phyloP scores from a whole-genome alignment of 257 asterid species.

The Gynochthodes officinalis region DNA sequence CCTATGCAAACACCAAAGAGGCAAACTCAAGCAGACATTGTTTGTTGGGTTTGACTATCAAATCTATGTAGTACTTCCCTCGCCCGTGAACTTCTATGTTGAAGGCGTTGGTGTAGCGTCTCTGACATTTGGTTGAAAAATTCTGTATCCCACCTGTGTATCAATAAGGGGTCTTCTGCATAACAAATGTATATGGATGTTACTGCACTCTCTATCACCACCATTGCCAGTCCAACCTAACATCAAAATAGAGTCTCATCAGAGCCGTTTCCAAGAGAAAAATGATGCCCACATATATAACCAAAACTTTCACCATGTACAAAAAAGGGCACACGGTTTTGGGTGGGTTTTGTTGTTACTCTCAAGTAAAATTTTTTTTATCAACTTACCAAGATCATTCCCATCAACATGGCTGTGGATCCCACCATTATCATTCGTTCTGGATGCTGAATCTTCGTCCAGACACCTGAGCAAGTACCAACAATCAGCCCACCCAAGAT shows the following conservation, averaged over 20 bases:
- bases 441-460: constrained; percentile 75
- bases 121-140: constrained; percentile 77
- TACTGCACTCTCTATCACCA: constrained; percentile 94
- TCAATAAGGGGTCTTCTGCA: constrained; percentile 83
- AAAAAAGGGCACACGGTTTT: background rate
- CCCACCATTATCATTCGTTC: constrained; percentile 85
- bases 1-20: background rate
- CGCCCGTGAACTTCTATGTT: constrained; percentile 85
- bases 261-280: background rate
- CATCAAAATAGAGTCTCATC: background rate
- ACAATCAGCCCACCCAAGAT: constrained; percentile 79
- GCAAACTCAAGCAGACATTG: constrained; percentile 40
- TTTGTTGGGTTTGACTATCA: constrained; percentile 52
- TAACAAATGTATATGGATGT: constrained; percentile 87
- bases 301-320: background rate
- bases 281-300: background rate
- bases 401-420: constrained; percentile 89
- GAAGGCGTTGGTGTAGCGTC: constrained; percentile 79
- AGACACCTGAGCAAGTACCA: constrained; percentile 79
- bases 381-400: constrained; percentile 84
- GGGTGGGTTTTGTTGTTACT: background rate
- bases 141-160: constrained; percentile 78
- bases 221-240: constrained; percentile 93
- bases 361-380: background rate
- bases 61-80: constrained; percentile 57